A percentile compares a stretch with the other conserved stretches of the same genome.
Evolutionary conservation across 192 early-diverging fungal genomes (phyloP).

Genomic region (Pilobolus umbonatus): DNA sequence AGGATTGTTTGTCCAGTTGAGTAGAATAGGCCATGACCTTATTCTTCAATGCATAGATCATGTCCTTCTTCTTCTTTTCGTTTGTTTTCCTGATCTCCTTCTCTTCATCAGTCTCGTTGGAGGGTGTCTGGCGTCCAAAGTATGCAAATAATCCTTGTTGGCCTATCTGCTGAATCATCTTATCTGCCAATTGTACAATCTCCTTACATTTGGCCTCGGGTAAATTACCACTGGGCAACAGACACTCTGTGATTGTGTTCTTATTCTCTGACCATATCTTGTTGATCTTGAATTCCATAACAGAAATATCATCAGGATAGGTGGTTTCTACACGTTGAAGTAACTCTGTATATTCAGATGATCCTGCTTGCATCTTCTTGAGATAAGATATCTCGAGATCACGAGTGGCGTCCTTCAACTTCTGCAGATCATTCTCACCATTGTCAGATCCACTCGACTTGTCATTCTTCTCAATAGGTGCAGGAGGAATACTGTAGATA

Average conservation of each 20-base stretch:
- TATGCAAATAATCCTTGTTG: constrained; percentile 57
- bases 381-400: constrained; percentile 76
- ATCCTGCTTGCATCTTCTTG: constrained; percentile 68
- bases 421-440: constrained; percentile 40
- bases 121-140: constrained; percentile 56
- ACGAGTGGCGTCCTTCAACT: constrained; percentile 66
- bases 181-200: constrained; percentile 48
- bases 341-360: constrained; percentile 47
- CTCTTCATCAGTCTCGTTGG: constrained; percentile 38
- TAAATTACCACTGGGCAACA: constrained; percentile 24
- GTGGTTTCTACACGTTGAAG: constrained; percentile 57
- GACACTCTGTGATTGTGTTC: constrained; percentile 28
- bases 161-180: constrained; percentile 57
- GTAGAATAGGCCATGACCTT: constrained; percentile 54
- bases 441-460: constrained; percentile 37
- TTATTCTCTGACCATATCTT: constrained; percentile 39
- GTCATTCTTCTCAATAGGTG: constrained; percentile 36
- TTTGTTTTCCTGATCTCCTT: constrained; percentile 66
- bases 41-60: constrained; percentile 55
- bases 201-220: constrained; percentile 46
- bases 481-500: constrained; percentile 48
- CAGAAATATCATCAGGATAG: constrained; percentile 52
- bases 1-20: constrained; percentile 30
- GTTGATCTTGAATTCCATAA: constrained; percentile 53
- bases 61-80: constrained; percentile 64